Evolutionary conservation across 2,329 filamentous ascomycete species (phyloP).

Genomic region (Fusarium aywerte): DNA sequence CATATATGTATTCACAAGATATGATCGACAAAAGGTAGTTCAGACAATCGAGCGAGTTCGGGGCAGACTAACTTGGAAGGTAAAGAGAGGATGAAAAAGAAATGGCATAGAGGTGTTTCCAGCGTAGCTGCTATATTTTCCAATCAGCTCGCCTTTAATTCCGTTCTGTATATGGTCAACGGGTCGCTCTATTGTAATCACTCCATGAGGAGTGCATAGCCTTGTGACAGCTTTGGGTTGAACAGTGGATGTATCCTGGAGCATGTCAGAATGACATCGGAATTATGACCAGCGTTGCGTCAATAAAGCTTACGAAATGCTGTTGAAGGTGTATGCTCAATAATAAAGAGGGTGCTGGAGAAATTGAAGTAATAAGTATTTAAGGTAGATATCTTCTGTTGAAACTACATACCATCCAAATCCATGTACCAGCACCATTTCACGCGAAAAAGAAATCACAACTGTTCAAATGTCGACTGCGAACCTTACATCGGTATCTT

Average conservation of each 20-base stretch:
- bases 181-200: background rate
- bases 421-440: no score
- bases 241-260: no score
- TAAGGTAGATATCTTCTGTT: background rate
- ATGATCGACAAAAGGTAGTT: background rate
- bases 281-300: background rate
- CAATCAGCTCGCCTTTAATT: background rate
- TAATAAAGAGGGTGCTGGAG: background rate
- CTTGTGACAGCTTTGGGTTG: background rate
- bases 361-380: background rate
- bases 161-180: background rate
- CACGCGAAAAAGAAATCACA: background rate
- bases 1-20: background rate
- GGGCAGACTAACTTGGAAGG: background rate
- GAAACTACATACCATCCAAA: background rate
- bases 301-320: background rate
- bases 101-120: background rate
- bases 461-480: background rate
- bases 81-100: background rate
- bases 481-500: background rate
- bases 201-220: background rate
- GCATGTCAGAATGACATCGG: no score
- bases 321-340: background rate
- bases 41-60: background rate
- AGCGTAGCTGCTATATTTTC: background rate